Base-by-base conservation (phyloP, 192 early-diverging fungal genomes). In the Kappamyces sp. region DNA sequence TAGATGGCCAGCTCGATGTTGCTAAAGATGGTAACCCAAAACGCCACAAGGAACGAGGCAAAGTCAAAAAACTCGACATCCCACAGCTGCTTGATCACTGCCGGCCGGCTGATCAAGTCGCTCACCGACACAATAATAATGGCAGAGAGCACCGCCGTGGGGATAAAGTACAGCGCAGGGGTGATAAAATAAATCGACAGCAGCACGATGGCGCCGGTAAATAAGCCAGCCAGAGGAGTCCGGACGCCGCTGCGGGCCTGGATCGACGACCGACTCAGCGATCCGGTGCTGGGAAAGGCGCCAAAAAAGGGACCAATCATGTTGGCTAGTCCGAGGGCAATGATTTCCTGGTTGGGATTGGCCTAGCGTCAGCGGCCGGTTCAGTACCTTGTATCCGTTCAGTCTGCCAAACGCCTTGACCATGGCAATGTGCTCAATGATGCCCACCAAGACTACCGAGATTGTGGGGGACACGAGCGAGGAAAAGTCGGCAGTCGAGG, bases 371-470 rank as follows among this genome's bases (percentile, higher is more conserved):
- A n/a, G n/a, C n/a, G n/a, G n/a, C n/a, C n/a, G n/a, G n/a, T n/a
- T n/a, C n/a, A n/a, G n/a, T n/a, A n/a, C n/a, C n/a, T 74, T 84
- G 76, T 97, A 97, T 60, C 90, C 85, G 73, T 89, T 86, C 42
- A 84, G 62, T 46, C 89, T 81, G 35, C 89, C 94, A 73, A 91
- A 92, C 42, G 86, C 87, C 74, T 90, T 92, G 51, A 84, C 74
- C 55, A 97, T 87, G 32, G 90, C 88, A 68, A 93, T 84, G 64
- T 94, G 92, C 73, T 97, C 94, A 58, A 97, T 75, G 46, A 97
- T 81, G 49, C 84, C 66, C 40, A 94, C 75, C 3, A 97, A 71
- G 34, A 87, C 70, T 10, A 89, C 78, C 33, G 82, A 78, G 35
- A 83, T 75, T 10, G 88, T 46, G 50, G 88, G 76, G 7, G 78